Conservation (phyloP, 1,284 basidiomycete genomes). For the Coriolopsis trogii region DNA sequence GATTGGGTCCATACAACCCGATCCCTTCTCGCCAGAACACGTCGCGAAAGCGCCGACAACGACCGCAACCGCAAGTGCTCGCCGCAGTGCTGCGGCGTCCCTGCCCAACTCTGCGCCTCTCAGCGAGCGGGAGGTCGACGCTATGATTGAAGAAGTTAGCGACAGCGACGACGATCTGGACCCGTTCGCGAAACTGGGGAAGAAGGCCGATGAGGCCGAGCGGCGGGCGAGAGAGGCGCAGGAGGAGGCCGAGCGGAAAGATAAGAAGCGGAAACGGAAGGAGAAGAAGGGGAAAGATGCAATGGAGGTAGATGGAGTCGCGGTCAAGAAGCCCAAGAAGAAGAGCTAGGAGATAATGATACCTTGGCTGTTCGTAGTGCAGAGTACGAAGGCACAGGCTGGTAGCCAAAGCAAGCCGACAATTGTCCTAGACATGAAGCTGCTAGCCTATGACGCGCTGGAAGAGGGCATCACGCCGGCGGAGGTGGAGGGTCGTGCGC, state of each 20-base stretch:
- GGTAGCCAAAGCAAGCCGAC: slow-evolving; percentile 20
- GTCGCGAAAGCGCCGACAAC: slow-evolving; percentile 36
- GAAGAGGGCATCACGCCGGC: slow-evolving; percentile 10
- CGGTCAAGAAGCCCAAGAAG: slow-evolving; percentile 36
- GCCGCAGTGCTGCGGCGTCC: not conserved
- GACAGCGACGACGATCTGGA: slow-evolving; percentile 37
- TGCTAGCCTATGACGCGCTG: slow-evolving; percentile 25
- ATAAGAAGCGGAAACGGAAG: slow-evolving; percentile 37
- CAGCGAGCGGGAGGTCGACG: slow-evolving; percentile 25
- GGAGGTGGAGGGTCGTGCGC: slow-evolving; percentile 19
- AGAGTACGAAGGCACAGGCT: not conserved
- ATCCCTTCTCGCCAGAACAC: slow-evolving; percentile 81
- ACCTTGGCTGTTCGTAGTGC: not conserved
- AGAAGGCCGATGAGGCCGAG: slow-evolving; percentile 35
- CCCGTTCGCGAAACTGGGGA: slow-evolving; percentile 43
- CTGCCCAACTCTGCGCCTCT: slow-evolving; percentile 8
- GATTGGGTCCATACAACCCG: slow-evolving; percentile 84
- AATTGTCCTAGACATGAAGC: not conserved
- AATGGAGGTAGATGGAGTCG: slow-evolving; percentile 31
- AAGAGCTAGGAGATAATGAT: slow-evolving; percentile 35
- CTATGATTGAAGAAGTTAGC: slow-evolving; percentile 31
- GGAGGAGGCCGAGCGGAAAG: slow-evolving; percentile 29
- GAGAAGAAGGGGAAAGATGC: slow-evolving; percentile 33
- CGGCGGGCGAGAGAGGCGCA: slow-evolving; percentile 32
- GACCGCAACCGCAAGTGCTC: slow-evolving; percentile 11